Evolutionary conservation across 2,329 filamentous ascomycete genomes (phyloP).

Genomic region (Dactylellina haptotyla): DNA sequence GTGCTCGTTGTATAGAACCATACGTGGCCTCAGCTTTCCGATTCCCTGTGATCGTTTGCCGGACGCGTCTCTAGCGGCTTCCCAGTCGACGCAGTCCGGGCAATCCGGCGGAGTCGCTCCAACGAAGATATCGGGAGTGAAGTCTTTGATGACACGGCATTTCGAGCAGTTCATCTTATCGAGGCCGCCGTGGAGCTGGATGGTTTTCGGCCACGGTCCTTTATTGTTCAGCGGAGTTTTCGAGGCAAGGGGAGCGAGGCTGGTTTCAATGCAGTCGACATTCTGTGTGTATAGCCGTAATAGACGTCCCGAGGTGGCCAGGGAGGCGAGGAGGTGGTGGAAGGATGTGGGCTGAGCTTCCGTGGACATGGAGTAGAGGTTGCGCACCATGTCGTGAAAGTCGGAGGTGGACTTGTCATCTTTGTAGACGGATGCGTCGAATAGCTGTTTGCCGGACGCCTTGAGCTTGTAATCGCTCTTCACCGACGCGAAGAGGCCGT

Average conservation of each 20-base stretch:
- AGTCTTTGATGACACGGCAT: conserved; percentile 78
- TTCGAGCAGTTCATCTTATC: conserved; percentile 98
- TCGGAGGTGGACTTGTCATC: conserved; percentile 86
- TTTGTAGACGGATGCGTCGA: conserved; percentile 97
- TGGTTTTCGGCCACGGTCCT: conserved; percentile 89
- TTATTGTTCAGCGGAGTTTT: conserved; percentile 82
- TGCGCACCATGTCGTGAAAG: conserved; percentile 96
- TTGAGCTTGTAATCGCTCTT: conserved; percentile 90
- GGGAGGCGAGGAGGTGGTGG: conserved; percentile 89
- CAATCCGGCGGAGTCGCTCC: conserved; percentile 86
- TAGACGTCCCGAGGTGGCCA: conserved; percentile 85
- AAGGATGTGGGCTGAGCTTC: conserved; percentile 84
- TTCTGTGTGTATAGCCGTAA: conserved; percentile 95
- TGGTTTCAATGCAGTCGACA: conserved; percentile 92
- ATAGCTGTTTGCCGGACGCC: conserved; percentile 91
- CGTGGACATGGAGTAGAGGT: conserved; percentile 80
- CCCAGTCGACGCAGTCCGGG: conserved; percentile 75
- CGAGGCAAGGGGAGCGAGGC: conserved; percentile 80
- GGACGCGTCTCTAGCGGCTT: conserved; percentile 78
- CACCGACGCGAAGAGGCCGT: conserved; percentile 86
- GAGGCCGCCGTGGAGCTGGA: conserved; percentile 92
- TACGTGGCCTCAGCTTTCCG: conserved; percentile 85
- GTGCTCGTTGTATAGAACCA: conserved; percentile 96
- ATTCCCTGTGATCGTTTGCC: conserved; percentile 94
- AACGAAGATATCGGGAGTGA: conserved; percentile 81